Evolutionary conservation across 331 rosid genomes (phyloP).

Genomic region (Malus hybrid): DNA sequence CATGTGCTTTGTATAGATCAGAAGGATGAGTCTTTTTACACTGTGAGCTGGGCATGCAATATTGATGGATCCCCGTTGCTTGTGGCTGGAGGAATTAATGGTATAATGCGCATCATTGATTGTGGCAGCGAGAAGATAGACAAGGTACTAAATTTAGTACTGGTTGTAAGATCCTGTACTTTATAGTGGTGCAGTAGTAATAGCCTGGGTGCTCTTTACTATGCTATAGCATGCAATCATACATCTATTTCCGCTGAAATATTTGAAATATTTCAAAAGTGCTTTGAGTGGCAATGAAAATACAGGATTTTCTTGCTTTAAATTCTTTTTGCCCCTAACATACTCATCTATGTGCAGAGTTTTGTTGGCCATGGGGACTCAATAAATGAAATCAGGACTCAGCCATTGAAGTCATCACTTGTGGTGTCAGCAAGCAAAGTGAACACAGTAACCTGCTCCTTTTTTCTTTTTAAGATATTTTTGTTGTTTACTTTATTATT

Average conservation of each 20-base stretch:
- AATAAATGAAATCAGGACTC: constrained; percentile 92
- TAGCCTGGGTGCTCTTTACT: background rate
- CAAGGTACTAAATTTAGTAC: constrained; percentile 42
- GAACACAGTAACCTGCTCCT: background rate
- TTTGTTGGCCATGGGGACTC: constrained; percentile 97
- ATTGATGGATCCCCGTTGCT: constrained; percentile 59
- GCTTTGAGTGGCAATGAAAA: background rate
- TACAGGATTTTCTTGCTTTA: background rate
- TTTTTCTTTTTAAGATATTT: background rate
- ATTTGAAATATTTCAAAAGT: background rate
- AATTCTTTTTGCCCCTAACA: background rate
- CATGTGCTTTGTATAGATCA: constrained; percentile 52
- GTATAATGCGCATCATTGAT: constrained; percentile 73
- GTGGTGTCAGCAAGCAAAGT: constrained; percentile 94
- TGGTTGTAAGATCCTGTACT: background rate
- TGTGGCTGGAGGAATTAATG: constrained; percentile 92
- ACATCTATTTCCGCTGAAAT: background rate
- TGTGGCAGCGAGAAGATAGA: constrained; percentile 79
- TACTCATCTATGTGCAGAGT: constrained; percentile 46
- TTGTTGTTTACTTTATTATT: constrained; percentile 11
- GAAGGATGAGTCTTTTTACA: constrained; percentile 98
- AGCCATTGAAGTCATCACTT: constrained; percentile 70
- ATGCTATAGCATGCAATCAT: background rate
- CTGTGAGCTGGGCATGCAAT: constrained; percentile 82
- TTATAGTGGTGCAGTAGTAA: background rate